phyloP scores from a whole-genome alignment of 2,329 filamentous ascomycete genomes.

The Pseudocercospora macadamiae region DNA sequence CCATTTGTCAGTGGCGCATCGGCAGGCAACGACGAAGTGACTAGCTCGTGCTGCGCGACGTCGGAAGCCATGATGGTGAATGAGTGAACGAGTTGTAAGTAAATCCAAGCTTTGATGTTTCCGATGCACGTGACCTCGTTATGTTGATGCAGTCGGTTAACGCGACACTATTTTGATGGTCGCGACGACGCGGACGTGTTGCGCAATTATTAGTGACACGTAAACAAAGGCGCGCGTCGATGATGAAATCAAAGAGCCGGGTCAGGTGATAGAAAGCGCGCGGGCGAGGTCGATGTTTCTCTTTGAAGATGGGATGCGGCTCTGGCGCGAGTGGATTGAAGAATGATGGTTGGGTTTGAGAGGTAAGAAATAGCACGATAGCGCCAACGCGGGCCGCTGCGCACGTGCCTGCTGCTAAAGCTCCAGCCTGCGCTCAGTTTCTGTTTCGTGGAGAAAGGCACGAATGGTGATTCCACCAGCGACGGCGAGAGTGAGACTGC shows the following conservation, averaged over 20 bases:
- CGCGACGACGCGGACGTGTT: constrained; percentile 9
- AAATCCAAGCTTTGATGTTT: too few relatives aligned
- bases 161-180: constrained; percentile 13
- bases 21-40: constrained; percentile 17
- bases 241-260: constrained; percentile 8
- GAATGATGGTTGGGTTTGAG: constrained; percentile 4
- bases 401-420: neutral
- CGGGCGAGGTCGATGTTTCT: constrained; percentile 20
- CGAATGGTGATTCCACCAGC: neutral
- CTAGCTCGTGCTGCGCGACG: constrained; percentile 25
- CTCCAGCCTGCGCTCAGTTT: neutral
- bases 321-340: constrained; percentile 14
- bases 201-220: constrained; percentile 18
- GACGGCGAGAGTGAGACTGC: neutral
- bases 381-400: neutral
- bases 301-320: constrained; percentile 20
- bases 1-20: constrained; percentile 27
- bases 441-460: constrained; percentile 5
- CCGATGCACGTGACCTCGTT: constrained; percentile 30
- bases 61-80: constrained; percentile 27
- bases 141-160: constrained; percentile 9
- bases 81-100: neutral
- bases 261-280: constrained; percentile 13
- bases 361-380: constrained; percentile 9
- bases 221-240: constrained; percentile 13